Evolutionary conservation across 257 asterid species (phyloP), one percentile per base, ranked within the genome.

Genomic region (Solanum bulbocastanum): DNA sequence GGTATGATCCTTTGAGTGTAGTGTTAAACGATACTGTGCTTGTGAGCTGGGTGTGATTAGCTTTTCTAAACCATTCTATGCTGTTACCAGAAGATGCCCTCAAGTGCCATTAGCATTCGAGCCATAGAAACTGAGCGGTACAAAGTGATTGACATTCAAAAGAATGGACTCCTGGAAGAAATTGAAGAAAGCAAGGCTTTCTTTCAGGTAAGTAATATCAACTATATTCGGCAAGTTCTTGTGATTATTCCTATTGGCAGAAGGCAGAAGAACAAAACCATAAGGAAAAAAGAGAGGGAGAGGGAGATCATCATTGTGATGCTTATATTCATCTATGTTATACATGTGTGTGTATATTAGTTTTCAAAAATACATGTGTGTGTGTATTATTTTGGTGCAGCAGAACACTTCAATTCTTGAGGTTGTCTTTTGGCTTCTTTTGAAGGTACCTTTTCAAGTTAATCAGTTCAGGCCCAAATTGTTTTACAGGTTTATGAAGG

Each of bases 111-210:
- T n/a, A 93, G 92, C 88, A 90, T 95, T 88, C 94, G 99, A 83
- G 95, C 98, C 88, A 97, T 95, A 84, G 99, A 95, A 89, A 86
- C 93, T 62, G 95, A 90, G 91, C 93, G 95, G 40, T 97, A 93
- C 92, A 93, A 91, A 93, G 99, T 97, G 81, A 92, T 95, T 83
- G 95, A 95, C 92, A 87, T 89, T 91, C 91, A 86, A 88, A 97
- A 87, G 87, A 87, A 93, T 81, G 97, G 95, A 92, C 93, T 94
- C 89, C 93, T 97, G 68, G 99, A 97, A 95, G 99, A 97, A 92
- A 93, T 97, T 90, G 99, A 97, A 91, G 99, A 97, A 90, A 95
- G 98, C 94, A 93, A 87, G 92, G 97, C 98, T 88, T 95, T 97
- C 93, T 97, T 97, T 91, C 98, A 97, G 98, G 99, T 94, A 86